phyloP scores from a whole-genome alignment of 306 rosid species.

The Acacia crassicarpa region DNA sequence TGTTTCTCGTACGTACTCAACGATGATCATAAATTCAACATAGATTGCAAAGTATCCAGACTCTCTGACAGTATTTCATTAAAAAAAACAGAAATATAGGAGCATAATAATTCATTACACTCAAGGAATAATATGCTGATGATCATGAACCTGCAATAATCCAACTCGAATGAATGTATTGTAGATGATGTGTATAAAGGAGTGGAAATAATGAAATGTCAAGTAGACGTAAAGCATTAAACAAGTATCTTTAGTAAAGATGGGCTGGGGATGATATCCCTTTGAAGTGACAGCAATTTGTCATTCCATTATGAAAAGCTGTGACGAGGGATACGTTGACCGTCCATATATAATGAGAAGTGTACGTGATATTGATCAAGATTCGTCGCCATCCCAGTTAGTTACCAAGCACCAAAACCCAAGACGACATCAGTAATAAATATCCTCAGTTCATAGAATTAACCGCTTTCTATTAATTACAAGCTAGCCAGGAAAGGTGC shows the following conservation, averaged over 20 bases:
- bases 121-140: neutral
- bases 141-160: neutral
- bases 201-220: neutral
- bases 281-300: slow-evolving; percentile 30
- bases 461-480: neutral
- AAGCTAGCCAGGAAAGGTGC: neutral
- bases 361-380: slow-evolving; percentile 15
- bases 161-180: neutral
- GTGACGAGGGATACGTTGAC: slow-evolving; percentile 34
- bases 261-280: slow-evolving; percentile 18
- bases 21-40: neutral
- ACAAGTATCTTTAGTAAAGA: slow-evolving; percentile 34
- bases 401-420: neutral
- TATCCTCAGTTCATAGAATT: neutral
- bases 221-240: slow-evolving; percentile 42
- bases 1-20: neutral
- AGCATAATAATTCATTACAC: neutral
- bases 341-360: slow-evolving; percentile 5
- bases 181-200: neutral
- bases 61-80: neutral
- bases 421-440: neutral
- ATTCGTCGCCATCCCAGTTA: slow-evolving; percentile 15
- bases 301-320: slow-evolving; percentile 20
- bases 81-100: neutral
- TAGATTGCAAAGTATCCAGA: neutral